These are phyloP conservation scores for Pleurotus eryngii DNA, from an alignment of 768 basidiomycete species.

Conservation along the genomic window DNA sequence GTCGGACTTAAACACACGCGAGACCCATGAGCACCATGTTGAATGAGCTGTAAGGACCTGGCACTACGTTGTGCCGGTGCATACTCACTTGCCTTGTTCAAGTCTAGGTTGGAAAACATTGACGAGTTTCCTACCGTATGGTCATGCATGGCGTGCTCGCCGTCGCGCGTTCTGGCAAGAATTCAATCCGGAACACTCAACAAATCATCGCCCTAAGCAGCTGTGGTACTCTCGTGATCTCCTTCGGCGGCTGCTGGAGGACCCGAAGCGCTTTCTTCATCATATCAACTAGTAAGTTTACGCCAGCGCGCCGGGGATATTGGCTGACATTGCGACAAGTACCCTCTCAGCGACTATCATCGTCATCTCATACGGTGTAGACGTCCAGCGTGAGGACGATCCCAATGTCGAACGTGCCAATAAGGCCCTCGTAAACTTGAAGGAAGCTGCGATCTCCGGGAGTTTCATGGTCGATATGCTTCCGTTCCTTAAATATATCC, in stretches of 20 bases:
- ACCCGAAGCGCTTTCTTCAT: slow-evolving; percentile 33
- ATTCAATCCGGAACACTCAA: slow-evolving; percentile 30
- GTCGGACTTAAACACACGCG: neutral
- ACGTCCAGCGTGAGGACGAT: too few relatives aligned
- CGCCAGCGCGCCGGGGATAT: neutral
- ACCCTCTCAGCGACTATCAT: neutral
- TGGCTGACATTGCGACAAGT: neutral
- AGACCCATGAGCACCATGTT: too few relatives aligned
- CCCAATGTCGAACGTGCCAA: too few relatives aligned
- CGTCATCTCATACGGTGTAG: neutral
- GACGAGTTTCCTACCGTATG: slow-evolving; percentile 9
- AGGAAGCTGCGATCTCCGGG: neutral
- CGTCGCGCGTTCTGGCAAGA: slow-evolving; percentile 18
- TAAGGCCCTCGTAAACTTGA: neutral
- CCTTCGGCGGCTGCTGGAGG: slow-evolving; percentile 27
- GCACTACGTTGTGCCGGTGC: too few relatives aligned
- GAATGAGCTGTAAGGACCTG: too few relatives aligned
- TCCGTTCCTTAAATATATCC: neutral
- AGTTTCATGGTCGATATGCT: neutral
- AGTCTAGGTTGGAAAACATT: slow-evolving; percentile 4
- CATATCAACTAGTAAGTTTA: slow-evolving; percentile 33
- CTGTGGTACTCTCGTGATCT: slow-evolving; percentile 19
- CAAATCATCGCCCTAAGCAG: slow-evolving; percentile 22
- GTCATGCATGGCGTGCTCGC: slow-evolving; percentile 1
- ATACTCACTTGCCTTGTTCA: too few relatives aligned